Base-by-base conservation (phyloP, 2,329 filamentous ascomycete species). In the Colletotrichum eleusines region DNA sequence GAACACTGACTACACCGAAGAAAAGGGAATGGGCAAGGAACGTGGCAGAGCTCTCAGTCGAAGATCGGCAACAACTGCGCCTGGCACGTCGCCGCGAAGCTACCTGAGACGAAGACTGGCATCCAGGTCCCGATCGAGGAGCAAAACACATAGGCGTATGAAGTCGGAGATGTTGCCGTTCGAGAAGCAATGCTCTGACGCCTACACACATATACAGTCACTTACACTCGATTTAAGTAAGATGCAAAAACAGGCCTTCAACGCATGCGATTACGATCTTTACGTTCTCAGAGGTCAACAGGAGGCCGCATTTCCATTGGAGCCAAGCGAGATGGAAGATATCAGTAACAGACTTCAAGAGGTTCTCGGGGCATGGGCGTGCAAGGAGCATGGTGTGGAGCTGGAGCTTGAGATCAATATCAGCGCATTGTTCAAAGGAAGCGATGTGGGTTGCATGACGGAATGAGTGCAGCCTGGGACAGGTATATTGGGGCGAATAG, bases 371-470 rank as follows among this genome's bases (percentile, higher is more conserved):
- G n/a, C 26, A 23, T 73, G 72, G 72, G 65, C 44, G 33, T 40
- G 28, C 26, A 20, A 54, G 28, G 38, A 57, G 28, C 54, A 65
- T 38, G 65, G 57, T 20, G 48, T 53, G 3, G 61, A 63, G 31
- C 20, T 58, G 51, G 65, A 70, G 48, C 42, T 73, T 9, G 61
- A 69, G 42, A 58, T 72, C 18, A 72, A 75, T 26, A 57, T 78
- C 38, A 57, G 50, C 26, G 53, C 59, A 35, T n/a, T 62, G 18
- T 33, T 66, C 2, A 38, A 48, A 28, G 60, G 48, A 23, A 53
- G 26, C 12, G 31, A 71, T n/a, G n/a, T 35, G 44, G 46, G 28
- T 40, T 38, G 50, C 54, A 50, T 28, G n/a, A 20, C 26, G 38
- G 35, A 48, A 54, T 42, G 18, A 44, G 20, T 11, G 57, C 26